These are phyloP conservation scores for Xylaria sp. DNA, from an alignment of 2,329 filamentous ascomycete genomes.

Conservation along the genomic window DNA sequence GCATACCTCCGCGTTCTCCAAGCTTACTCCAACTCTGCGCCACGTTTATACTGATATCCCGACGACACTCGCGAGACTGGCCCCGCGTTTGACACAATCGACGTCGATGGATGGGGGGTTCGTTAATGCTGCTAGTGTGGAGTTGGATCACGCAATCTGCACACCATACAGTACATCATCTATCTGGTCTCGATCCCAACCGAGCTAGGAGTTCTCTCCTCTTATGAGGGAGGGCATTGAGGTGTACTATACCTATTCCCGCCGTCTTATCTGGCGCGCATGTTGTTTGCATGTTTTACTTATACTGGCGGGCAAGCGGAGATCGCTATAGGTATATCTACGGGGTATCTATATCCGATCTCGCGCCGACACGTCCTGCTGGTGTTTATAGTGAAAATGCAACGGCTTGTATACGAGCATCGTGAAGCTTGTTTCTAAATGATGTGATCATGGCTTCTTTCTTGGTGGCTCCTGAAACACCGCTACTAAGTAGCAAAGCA, in stretches of 20 bases:
- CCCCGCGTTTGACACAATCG: slow-evolving; percentile 33
- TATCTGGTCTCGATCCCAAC: neutral
- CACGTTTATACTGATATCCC: slow-evolving; percentile 16
- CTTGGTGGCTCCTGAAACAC: too few relatives aligned
- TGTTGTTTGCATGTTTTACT: neutral
- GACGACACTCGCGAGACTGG: neutral
- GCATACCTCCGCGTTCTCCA: slow-evolving; percentile 19
- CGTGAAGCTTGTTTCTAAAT: neutral
- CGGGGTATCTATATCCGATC: slow-evolving; percentile 18
- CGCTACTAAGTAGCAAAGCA: neutral
- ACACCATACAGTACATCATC: neutral
- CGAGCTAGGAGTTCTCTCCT: neutral
- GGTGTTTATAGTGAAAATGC: neutral
- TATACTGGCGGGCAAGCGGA: neutral
- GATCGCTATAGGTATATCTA: slow-evolving; percentile 1
- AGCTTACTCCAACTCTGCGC: slow-evolving; percentile 37
- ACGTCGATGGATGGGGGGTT: slow-evolving; percentile 37
- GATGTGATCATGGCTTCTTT: neutral
- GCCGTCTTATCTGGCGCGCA: too few relatives aligned
- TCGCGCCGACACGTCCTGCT: slow-evolving; percentile 15
- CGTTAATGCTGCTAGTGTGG: slow-evolving; percentile 47
- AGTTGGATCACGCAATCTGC: slow-evolving; percentile 48
- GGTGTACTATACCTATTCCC: too few relatives aligned
- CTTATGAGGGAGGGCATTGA: slow-evolving; percentile 26
- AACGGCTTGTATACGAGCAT: neutral